A percentile compares a stretch with the other conserved stretches of the same genome.
Conservation (phyloP, 208 protist genomes). For the Naegleria gruberi region DNA sequence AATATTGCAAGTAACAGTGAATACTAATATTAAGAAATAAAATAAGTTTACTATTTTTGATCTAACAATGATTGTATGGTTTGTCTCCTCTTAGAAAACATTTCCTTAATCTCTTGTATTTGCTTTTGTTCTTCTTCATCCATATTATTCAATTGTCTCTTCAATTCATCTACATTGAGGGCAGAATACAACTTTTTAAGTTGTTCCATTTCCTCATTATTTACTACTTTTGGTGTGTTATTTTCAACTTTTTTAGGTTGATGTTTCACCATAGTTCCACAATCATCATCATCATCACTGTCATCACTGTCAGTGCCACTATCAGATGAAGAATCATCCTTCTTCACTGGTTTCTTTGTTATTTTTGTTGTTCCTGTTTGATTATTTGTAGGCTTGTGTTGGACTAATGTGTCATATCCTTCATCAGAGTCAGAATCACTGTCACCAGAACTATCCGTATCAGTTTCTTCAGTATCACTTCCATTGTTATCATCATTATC, state of each 20-base stretch:
- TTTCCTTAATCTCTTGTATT: not conserved
- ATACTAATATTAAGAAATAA: too few species aligned
- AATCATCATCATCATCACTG: not conserved
- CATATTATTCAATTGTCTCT: not conserved
- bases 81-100: not conserved
- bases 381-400: not conserved
- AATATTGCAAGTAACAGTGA: too few species aligned
- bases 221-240: not conserved
- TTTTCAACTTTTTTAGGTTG: not conserved
- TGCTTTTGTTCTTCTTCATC: conserved; percentile 9
- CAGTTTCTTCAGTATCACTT: not conserved
- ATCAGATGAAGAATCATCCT: not conserved
- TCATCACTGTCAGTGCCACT: not conserved
- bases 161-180: not conserved
- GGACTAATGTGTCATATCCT: not conserved
- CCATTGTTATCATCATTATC: not conserved
- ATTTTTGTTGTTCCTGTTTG: not conserved
- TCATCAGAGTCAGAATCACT: not conserved
- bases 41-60: not conserved
- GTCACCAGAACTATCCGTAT: not conserved
- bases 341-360: not conserved
- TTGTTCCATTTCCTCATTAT: not conserved
- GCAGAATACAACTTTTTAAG: not conserved
- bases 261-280: not conserved
- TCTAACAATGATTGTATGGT: not conserved